phyloP scores from a whole-genome alignment of 805 yeast species.

The Candida coleopterorum region DNA sequence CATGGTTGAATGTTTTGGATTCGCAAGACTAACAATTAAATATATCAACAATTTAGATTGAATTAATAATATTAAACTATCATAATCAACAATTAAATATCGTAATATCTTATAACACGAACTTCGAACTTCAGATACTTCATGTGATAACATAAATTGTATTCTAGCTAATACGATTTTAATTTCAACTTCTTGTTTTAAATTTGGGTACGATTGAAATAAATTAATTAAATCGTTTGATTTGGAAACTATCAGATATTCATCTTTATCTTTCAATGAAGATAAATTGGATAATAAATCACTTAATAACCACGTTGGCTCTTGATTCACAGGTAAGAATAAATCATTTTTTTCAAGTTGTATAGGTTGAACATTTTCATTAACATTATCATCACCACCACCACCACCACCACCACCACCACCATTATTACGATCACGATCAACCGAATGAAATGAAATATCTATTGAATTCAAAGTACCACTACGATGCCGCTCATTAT shows the following conservation, averaged over 20 bases:
- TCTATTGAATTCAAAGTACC: conserved; percentile 7
- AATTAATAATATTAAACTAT: conserved; percentile 51
- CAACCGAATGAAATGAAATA: conserved; percentile 6
- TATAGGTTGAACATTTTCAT: too few species aligned
- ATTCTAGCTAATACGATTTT: conserved; percentile 54
- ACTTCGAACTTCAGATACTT: conserved; percentile 59
- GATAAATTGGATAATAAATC: conserved; percentile 52
- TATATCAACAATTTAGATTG: conserved; percentile 57
- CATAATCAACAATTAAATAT: conserved; percentile 50
- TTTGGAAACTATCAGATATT: conserved; percentile 47
- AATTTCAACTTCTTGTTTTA: conserved; percentile 61
- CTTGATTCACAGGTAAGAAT: conserved; percentile 1
- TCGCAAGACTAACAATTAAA: conserved; percentile 59
- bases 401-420: too few species aligned
- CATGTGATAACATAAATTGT: conserved; percentile 55
- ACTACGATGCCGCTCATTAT: conserved; percentile 5
- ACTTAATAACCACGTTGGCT: conserved; percentile 55
- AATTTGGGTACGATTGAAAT: conserved; percentile 42
- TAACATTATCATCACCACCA: too few species aligned
- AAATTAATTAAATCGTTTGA: conserved; percentile 28
- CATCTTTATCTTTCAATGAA: conserved; percentile 43
- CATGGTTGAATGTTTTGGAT: conserved; percentile 37
- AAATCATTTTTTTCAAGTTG: too few species aligned
- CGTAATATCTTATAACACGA: conserved; percentile 75
- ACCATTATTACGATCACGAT: too few species aligned